These are phyloP conservation scores for Orbilia ellipsospora DNA, from an alignment of 2,329 filamentous ascomycete genomes.

Conservation along the genomic window DNA sequence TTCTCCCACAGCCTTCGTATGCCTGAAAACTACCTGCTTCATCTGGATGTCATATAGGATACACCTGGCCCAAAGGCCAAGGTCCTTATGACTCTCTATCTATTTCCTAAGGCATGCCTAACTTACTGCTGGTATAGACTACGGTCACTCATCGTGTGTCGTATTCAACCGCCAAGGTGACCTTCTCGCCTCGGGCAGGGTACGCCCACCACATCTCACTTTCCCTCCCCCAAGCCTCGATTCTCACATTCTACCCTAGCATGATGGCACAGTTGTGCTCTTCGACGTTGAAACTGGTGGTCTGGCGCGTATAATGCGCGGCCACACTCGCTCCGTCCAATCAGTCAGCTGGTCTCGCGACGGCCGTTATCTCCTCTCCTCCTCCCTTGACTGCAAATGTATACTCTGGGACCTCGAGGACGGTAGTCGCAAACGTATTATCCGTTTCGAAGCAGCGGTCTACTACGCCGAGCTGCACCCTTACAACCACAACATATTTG, in stretches of 20 bases:
- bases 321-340: constrained; percentile 92
- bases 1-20: constrained; percentile 53
- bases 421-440: constrained; percentile 78
- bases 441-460: constrained; percentile 90
- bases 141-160: constrained; percentile 73
- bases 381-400: constrained; percentile 95
- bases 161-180: constrained; percentile 96
- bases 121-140: constrained; percentile 76
- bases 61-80: neutral
- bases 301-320: constrained; percentile 90
- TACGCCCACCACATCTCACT: constrained; percentile 62
- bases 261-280: constrained; percentile 91
- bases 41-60: neutral
- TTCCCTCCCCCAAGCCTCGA: constrained; percentile 11
- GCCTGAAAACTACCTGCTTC: neutral
- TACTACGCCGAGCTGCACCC: constrained; percentile 97
- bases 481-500: constrained; percentile 84
- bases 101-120: constrained; percentile 82
- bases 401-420: constrained; percentile 92
- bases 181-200: constrained; percentile 90
- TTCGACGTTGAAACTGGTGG: constrained; percentile 99
- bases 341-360: constrained; percentile 92
- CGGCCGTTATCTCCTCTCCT: constrained; percentile 89
- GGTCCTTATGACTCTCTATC: constrained; percentile 57
- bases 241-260: constrained; percentile 62